phyloP scores from a whole-genome alignment of 768 basidiomycete genomes.

The Rhodotorula sphaerocarpa region DNA sequence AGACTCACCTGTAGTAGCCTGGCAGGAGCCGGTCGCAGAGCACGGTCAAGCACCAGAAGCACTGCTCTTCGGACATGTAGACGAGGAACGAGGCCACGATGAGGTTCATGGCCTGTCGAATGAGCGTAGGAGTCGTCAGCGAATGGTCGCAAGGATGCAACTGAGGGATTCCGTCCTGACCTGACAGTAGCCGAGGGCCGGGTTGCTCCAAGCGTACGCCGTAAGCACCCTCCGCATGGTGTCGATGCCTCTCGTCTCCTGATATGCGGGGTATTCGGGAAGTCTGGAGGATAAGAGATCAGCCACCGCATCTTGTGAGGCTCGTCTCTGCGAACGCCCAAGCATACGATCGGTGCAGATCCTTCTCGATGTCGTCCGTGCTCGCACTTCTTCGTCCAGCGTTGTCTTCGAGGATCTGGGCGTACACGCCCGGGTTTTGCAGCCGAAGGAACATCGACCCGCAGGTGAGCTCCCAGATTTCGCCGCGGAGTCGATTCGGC shows the following conservation, averaged over 20 bases:
- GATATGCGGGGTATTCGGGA: constrained; percentile 95
- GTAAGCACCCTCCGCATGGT: constrained; percentile 81
- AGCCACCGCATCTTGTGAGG: no score
- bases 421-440: constrained; percentile 73
- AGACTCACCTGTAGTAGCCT: constrained; percentile 83
- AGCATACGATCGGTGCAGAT: constrained; percentile 61
- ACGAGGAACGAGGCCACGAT: constrained; percentile 91
- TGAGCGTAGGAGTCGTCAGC: constrained; percentile 64
- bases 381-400: constrained; percentile 71
- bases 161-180: background rate
- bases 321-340: background rate
- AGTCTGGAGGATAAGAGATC: constrained; percentile 50
- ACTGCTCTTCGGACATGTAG: constrained; percentile 98
- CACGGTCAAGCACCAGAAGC: constrained; percentile 93
- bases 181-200: constrained; percentile 45
- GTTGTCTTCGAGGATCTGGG: constrained; percentile 64
- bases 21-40: constrained; percentile 89
- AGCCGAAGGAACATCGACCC: constrained; percentile 88
- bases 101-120: constrained; percentile 85
- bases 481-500: constrained; percentile 85
- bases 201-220: constrained; percentile 92
- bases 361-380: constrained; percentile 98
- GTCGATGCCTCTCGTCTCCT: constrained; percentile 73
- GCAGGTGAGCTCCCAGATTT: constrained; percentile 96
- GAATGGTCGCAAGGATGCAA: background rate